These are phyloP conservation scores for Parmelia sp. DNA, from an alignment of 495 filamentous ascomycete genomes.

Conservation along the genomic window DNA sequence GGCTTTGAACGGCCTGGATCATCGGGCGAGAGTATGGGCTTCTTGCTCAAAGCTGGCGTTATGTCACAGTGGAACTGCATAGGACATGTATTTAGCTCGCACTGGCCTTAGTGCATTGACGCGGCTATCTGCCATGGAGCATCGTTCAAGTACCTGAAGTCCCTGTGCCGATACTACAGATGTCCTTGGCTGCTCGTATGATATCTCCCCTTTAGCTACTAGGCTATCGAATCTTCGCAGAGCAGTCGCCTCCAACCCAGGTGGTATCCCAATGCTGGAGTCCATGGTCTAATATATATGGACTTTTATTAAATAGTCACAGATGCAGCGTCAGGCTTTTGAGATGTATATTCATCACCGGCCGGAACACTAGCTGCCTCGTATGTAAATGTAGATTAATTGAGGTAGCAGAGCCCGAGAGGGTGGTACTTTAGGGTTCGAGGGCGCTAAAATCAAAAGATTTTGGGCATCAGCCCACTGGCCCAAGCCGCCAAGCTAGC, in stretches of 20 bases:
- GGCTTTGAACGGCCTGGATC: conserved; percentile 20
- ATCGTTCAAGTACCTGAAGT: neutral
- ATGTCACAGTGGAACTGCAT: conserved; percentile 14
- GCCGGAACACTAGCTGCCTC: no score
- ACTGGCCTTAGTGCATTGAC: neutral
- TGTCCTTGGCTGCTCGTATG: neutral
- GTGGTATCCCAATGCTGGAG: neutral
- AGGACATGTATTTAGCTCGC: neutral
- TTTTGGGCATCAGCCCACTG: no score
- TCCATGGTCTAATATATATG: neutral
- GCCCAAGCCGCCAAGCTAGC: no score
- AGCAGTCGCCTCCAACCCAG: neutral
- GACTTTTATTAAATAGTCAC: no score
- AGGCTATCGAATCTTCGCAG: neutral
- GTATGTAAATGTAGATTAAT: no score
- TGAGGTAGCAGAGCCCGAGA: no score
- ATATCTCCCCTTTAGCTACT: neutral
- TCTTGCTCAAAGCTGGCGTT: conserved; percentile 18
- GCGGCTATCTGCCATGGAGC: neutral
- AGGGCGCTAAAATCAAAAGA: no score
- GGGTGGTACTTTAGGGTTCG: no score
- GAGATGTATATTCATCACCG: no score
- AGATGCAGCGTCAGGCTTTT: no score
- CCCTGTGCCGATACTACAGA: neutral
- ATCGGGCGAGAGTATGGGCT: conserved; percentile 22